Evolutionary conservation across 768 basidiomycete species (phyloP).

Genomic region (Serendipita sp.): DNA sequence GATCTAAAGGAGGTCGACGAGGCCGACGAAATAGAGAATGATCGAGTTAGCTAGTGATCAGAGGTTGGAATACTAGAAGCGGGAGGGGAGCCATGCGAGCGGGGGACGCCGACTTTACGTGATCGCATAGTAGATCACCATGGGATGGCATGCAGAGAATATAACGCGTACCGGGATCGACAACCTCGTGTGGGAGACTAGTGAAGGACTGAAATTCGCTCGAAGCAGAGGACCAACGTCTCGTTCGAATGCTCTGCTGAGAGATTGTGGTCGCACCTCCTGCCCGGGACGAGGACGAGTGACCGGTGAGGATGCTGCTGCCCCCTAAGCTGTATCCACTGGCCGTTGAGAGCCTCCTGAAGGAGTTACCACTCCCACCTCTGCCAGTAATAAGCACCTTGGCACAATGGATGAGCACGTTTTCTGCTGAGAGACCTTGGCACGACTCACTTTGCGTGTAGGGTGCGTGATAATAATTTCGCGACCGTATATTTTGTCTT

Average conservation of each 20-base stretch:
- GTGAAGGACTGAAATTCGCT: background rate
- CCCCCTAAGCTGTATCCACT: background rate
- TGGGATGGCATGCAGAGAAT: background rate
- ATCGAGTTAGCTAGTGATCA: background rate
- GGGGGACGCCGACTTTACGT: too few relatives aligned
- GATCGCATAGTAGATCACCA: too few relatives aligned
- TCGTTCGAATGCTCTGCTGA: background rate
- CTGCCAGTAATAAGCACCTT: background rate
- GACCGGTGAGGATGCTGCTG: background rate
- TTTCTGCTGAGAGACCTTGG: background rate
- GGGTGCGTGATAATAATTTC: background rate
- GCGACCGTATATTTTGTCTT: conserved; percentile 1
- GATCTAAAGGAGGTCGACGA: background rate
- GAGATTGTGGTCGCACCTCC: background rate
- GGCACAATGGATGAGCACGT: background rate
- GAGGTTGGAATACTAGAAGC: too few relatives aligned
- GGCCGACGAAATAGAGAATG: background rate
- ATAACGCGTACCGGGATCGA: background rate
- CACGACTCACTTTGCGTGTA: background rate
- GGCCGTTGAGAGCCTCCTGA: background rate
- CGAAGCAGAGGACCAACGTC: conserved; percentile 1
- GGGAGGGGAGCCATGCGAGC: too few relatives aligned
- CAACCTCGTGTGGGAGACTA: background rate
- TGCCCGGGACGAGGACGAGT: background rate
- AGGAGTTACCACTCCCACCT: background rate